Base-by-base conservation (phyloP, 345 rosid species). In the Salix koriyanagi region DNA sequence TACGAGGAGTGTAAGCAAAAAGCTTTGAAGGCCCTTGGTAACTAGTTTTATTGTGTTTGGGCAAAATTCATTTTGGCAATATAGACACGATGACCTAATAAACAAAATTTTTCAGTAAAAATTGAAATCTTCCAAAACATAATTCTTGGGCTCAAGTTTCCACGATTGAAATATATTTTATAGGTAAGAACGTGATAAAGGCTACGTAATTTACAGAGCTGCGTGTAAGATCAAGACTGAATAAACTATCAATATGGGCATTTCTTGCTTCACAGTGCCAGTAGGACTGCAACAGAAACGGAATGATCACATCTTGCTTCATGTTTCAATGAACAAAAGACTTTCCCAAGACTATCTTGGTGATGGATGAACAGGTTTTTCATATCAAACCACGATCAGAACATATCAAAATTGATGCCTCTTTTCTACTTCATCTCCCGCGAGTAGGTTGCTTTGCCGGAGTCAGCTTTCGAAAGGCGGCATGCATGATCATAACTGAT, bases 401-500 rank as follows among this genome's bases (percentile, higher is more conserved):
- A 77, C 11, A 37, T 32, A 5, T 32, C 65, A 60, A 64, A 30
- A 32, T 48, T 66, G 21, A 26, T 12, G 32, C 21, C 50, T 28
- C 32, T 48, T 66, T 48, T 14, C 64, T 36, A 58, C 14, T 42
- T 74, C 36, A 77, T 65, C 75, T 77, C 12, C 42, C 6, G 16
- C 80, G 85, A 41, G 85, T 69, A 68, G 87, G 88, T 77, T 86
- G 92, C 87, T 85, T 88, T 41, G 80, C 67, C 8, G 90, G 88
- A 30, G 94, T 83, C 76, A 93, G 89, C 85, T 92, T 93, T 73
- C 97, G 88, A 67, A 90, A 89, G 36, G 94, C 88, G 28, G 96
- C 94, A 77, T 96, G 99, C 85, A 88, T 77, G 73, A 96, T 76
- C 90, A 88, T 86, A 58, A 86, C 97, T 96, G 79, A 79, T 81